phyloP scores from a whole-genome alignment of 2,329 filamentous ascomycete species.

The Exophiala sp. region DNA sequence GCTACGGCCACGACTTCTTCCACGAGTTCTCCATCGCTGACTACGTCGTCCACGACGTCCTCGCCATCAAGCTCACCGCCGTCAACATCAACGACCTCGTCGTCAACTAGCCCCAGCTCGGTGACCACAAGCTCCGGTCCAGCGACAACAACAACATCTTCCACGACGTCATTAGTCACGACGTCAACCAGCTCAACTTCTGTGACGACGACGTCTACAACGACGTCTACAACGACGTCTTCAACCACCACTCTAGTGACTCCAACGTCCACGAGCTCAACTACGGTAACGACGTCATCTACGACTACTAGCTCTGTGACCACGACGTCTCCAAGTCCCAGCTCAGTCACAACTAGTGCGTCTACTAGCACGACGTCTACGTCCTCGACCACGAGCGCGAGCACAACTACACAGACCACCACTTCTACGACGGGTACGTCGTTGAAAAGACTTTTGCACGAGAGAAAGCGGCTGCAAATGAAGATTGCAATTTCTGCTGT shows the following conservation, averaged over 20 bases:
- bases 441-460: neutral
- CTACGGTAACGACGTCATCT: neutral
- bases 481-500: neutral
- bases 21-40: neutral
- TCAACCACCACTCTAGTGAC: too few relatives aligned
- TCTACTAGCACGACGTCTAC: neutral
- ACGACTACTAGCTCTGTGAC: too few relatives aligned
- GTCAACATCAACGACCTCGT: neutral
- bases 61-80: neutral
- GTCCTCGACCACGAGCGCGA: neutral
- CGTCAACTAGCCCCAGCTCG: neutral
- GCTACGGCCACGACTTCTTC: neutral
- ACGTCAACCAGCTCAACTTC: neutral
- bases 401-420: neutral
- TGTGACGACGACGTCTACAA: neutral
- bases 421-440: conserved; percentile 1
- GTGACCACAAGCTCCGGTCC: too few relatives aligned
- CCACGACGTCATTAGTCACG: neutral
- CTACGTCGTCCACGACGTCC: neutral
- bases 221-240: neutral
- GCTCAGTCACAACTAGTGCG: conserved; percentile 1
- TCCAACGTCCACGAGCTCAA: neutral
- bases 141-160: neutral
- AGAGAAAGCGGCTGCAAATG: neutral
- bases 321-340: too few relatives aligned